Conservation (phyloP, 306 rosid species). For the Inga laurina region DNA sequence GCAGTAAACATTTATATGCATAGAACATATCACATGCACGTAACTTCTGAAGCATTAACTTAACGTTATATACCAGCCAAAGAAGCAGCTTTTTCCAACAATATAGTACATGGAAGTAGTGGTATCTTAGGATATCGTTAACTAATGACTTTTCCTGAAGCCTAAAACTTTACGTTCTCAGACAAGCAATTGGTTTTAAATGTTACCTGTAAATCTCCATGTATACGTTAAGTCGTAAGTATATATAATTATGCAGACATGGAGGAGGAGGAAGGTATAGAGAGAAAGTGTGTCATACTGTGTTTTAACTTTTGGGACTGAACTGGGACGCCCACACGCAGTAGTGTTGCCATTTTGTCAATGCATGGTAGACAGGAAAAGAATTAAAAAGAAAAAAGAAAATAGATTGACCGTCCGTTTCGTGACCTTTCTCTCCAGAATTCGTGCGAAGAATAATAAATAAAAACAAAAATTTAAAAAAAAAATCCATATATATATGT, state of each 20-base stretch:
- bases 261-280: neutral
- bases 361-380: constrained; percentile 43
- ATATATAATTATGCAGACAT: neutral
- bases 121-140: constrained; percentile 44
- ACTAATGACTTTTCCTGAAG: constrained; percentile 47
- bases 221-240: constrained; percentile 27
- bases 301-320: constrained; percentile 32
- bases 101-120: constrained; percentile 30
- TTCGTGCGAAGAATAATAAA: constrained; percentile 30
- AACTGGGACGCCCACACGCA: constrained; percentile 14
- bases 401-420: constrained; percentile 27
- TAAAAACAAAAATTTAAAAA: neutral
- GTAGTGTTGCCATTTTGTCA: constrained; percentile 31
- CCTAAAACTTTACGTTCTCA: constrained; percentile 39
- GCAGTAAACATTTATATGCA: constrained; percentile 43
- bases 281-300: constrained; percentile 7
- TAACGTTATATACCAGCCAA: constrained; percentile 31
- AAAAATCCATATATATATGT: neutral
- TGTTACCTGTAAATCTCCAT: constrained; percentile 38
- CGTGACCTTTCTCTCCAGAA: constrained; percentile 39
- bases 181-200: constrained; percentile 54
- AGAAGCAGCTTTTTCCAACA: constrained; percentile 37
- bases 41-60: constrained; percentile 45
- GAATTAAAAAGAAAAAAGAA: neutral
- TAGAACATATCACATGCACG: constrained; percentile 55